Evolutionary conservation across 345 rosid species (phyloP).

Genomic region (Populus alba): DNA sequence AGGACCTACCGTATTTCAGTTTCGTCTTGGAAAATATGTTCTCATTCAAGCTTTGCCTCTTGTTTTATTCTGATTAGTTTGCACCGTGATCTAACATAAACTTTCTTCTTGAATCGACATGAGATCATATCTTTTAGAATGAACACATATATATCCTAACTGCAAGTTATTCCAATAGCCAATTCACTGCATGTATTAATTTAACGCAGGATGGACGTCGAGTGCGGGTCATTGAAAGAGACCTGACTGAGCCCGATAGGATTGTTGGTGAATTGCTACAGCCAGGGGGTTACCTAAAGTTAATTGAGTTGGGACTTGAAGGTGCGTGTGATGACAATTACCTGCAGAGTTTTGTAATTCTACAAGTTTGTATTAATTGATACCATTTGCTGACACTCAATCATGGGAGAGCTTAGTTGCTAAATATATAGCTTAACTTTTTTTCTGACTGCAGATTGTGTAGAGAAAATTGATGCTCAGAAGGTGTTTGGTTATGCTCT

Average conservation of each 20-base stretch:
- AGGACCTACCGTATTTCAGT: neutral
- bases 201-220: slow-evolving; percentile 30
- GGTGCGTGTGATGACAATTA: slow-evolving; percentile 8
- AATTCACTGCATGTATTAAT: neutral
- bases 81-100: neutral
- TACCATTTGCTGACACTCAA: neutral
- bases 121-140: neutral
- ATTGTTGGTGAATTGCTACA: slow-evolving; percentile 37
- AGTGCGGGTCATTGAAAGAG: slow-evolving; percentile 35
- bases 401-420: neutral
- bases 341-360: neutral
- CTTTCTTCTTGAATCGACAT: neutral
- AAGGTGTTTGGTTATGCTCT: slow-evolving; percentile 31
- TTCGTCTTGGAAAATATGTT: neutral
- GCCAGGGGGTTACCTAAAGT: slow-evolving; percentile 34
- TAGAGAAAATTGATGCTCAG: slow-evolving; percentile 29
- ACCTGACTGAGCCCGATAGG: slow-evolving; percentile 36
- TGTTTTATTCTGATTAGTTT: neutral
- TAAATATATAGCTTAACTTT: neutral
- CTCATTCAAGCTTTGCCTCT: neutral
- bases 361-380: neutral
- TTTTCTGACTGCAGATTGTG: slow-evolving; percentile 20
- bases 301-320: slow-evolving; percentile 34
- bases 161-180: neutral
- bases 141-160: neutral